Evolutionary conservation across 2,329 filamentous ascomycete genomes (phyloP).

Genomic region (Clonostachys sp.): DNA sequence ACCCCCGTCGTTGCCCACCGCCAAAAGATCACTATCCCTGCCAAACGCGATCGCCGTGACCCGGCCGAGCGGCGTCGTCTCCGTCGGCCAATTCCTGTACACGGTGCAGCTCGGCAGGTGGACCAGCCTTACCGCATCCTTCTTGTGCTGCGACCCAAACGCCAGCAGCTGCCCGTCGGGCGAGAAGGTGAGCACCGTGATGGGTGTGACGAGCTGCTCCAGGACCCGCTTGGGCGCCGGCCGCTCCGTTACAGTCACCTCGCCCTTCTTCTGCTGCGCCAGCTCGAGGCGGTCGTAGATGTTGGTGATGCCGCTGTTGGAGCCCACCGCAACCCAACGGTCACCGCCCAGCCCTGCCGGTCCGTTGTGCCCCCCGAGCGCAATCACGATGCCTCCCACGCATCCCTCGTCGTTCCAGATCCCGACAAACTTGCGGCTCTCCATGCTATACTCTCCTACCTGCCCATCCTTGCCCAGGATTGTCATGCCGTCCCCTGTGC

Average conservation of each 20-base stretch:
- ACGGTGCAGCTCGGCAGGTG: constrained; percentile 91
- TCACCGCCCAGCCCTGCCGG: constrained; percentile 66
- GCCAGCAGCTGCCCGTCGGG: constrained; percentile 86
- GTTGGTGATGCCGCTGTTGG: constrained; percentile 83
- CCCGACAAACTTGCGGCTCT: constrained; percentile 63
- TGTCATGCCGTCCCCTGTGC: constrained; percentile 73
- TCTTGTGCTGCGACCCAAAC: constrained; percentile 83
- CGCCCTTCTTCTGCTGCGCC: constrained; percentile 30
- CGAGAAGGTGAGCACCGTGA: constrained; percentile 75
- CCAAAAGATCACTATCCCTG: constrained; percentile 63
- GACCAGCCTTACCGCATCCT: constrained; percentile 80
- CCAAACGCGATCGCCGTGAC: constrained; percentile 72
- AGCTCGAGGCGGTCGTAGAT: constrained; percentile 80
- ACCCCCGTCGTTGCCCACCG: constrained; percentile 83
- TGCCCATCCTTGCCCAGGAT: constrained; percentile 85
- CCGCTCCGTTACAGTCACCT: constrained; percentile 52
- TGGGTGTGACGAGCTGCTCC: constrained; percentile 83
- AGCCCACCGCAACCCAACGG: constrained; percentile 85
- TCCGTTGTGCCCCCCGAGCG: constrained; percentile 67
- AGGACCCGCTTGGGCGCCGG: constrained; percentile 71
- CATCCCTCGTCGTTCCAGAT: constrained; percentile 90
- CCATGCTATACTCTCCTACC: constrained; percentile 82
- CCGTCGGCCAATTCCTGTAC: constrained; percentile 95
- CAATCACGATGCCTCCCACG: constrained; percentile 77
- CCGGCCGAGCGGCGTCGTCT: constrained; percentile 80